A percentile compares a stretch with the other conserved stretches of the same genome.
These are phyloP conservation scores for Schizosaccharomyces cryophilus DNA, from an alignment of 805 yeast species.

Conservation along the genomic window DNA sequence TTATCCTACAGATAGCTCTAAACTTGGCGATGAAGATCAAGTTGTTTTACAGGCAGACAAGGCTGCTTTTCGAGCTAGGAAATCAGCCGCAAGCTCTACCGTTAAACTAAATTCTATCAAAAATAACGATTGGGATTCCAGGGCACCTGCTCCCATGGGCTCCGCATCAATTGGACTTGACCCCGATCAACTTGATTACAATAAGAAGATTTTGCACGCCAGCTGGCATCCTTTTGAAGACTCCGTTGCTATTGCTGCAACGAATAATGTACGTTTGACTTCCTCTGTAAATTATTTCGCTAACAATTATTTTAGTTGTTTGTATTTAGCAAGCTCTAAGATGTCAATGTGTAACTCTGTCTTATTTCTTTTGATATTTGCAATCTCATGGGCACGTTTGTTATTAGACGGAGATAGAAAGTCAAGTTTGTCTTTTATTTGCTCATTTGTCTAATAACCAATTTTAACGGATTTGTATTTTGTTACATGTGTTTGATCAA, in stretches of 20 bases:
- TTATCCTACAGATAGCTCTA: conserved; percentile 32
- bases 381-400: no score
- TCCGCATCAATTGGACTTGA: conserved; percentile 23
- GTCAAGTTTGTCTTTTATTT: no score
- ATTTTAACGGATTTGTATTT: neutral
- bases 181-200: conserved; percentile 67
- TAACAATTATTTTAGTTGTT: neutral
- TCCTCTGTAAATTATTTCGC: no score
- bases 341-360: neutral
- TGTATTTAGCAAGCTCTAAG: neutral
- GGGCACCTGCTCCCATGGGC: conserved; percentile 14
- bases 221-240: conserved; percentile 98
- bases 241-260: conserved; percentile 93
- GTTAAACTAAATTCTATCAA: conserved; percentile 9
- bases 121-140: conserved; percentile 6
- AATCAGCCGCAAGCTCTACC: conserved; percentile 18
- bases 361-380: neutral
- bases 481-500: neutral
- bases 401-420: no score
- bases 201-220: conserved; percentile 76
- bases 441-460: no score
- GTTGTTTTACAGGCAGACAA: conserved; percentile 91
- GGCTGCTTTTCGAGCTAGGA: conserved; percentile 73
- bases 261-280: conserved; percentile 41
- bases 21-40: conserved; percentile 24